These are phyloP conservation scores for Ensete ventricosum DNA, from an alignment of 176 grass and related monocot species.

Conservation along the genomic window DNA sequence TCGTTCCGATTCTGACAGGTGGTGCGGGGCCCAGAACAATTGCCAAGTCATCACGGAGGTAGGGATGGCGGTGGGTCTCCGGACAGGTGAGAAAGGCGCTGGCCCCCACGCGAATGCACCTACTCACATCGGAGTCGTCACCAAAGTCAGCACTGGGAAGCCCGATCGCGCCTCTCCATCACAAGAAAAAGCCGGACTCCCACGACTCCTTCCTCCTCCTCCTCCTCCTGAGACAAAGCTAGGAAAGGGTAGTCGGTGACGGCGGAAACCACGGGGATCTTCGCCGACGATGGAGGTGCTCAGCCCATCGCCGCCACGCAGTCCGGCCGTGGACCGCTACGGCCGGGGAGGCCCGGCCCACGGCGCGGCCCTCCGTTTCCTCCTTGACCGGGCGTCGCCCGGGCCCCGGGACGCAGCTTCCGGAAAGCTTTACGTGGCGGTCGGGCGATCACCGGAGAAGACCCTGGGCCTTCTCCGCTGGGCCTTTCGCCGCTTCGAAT, in stretches of 20 bases:
- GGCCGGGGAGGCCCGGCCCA: neutral
- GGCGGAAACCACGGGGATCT: neutral
- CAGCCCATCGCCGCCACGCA: constrained; percentile 59
- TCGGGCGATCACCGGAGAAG: constrained; percentile 86
- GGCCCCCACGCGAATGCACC: too few species aligned
- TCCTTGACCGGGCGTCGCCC: constrained; percentile 8
- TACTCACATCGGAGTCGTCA: too few species aligned
- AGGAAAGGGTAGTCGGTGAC: neutral
- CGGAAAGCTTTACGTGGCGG: constrained; percentile 53
- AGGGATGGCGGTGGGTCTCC: too few species aligned
- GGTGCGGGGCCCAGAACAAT: too few species aligned
- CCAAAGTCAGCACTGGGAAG: too few species aligned
- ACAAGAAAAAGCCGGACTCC: too few species aligned
- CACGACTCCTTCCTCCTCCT: too few species aligned
- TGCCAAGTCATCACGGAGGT: too few species aligned
- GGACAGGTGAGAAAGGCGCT: too few species aligned
- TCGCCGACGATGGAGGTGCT: constrained; percentile 44
- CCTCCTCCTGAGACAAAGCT: neutral
- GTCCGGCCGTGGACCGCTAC: constrained; percentile 35
- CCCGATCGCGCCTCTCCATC: too few species aligned
- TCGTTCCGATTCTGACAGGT: too few species aligned
- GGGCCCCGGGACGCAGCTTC: neutral
- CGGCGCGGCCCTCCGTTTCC: constrained; percentile 1
- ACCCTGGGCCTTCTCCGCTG: constrained; percentile 62
- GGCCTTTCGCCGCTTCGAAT: constrained; percentile 58